Conservation (phyloP, 495 filamentous ascomycete species). For the Penicillium soppii region DNA sequence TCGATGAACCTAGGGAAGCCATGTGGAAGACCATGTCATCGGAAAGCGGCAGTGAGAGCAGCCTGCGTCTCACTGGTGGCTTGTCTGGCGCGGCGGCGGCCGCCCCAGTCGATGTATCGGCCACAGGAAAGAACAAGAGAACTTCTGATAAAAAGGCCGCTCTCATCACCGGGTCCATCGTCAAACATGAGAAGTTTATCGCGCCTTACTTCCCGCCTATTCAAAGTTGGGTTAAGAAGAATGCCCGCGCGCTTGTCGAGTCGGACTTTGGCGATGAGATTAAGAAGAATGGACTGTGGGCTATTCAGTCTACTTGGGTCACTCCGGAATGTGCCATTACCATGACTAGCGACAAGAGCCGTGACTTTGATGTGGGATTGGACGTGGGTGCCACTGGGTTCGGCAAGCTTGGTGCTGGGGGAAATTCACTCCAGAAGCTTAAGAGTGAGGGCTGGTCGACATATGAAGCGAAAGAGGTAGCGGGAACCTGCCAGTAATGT, state of each 20-base stretch:
- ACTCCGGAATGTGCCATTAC: constrained; percentile 11
- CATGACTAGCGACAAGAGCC: constrained; percentile 4
- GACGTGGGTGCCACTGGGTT: constrained; percentile 14
- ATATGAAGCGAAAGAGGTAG: background rate
- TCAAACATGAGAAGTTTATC: constrained; percentile 2
- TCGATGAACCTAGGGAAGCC: background rate
- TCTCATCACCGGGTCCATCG: background rate
- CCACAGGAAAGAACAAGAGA: constrained; percentile 10
- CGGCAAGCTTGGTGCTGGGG: constrained; percentile 7
- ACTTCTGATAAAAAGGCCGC: constrained; percentile 9
- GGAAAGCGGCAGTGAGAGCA: background rate
- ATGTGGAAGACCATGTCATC: constrained; percentile 9
- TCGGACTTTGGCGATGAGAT: background rate
- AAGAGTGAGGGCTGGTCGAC: constrained; percentile 10
- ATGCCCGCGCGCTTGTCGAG: constrained; percentile 6
- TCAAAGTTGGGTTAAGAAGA: constrained; percentile 6
- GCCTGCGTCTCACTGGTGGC: constrained; percentile 3
- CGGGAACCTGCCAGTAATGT: background rate
- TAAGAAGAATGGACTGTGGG: constrained; percentile 12
- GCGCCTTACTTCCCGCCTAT: background rate
- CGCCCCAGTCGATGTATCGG: constrained; percentile 13
- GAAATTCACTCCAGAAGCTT: constrained; percentile 1
- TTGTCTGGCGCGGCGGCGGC: constrained; percentile 2
- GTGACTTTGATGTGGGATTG: constrained; percentile 11
- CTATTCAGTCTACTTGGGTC: constrained; percentile 8